Conservation (phyloP, 1,284 basidiomycete species). For the Ustilago shanxiensis region DNA sequence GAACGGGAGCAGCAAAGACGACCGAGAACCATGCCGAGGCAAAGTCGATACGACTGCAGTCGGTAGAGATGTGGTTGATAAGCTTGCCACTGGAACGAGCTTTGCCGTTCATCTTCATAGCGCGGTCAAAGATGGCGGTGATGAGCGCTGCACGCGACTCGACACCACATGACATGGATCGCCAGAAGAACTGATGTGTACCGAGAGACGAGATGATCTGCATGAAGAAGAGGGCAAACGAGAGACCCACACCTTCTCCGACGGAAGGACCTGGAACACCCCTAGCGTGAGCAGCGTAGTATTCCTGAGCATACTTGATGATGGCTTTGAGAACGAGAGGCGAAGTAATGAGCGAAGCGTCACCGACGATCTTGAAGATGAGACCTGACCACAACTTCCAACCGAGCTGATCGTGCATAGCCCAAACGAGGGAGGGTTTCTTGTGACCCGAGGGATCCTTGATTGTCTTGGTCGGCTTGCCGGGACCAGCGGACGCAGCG, state of each 20-base stretch:
- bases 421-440: conserved; percentile 78
- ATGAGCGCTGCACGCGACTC: conserved; percentile 88
- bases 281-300: conserved; percentile 36
- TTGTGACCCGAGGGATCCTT: conserved; percentile 55
- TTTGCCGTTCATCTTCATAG: conserved; percentile 82
- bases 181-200: conserved; percentile 85
- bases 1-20: conserved; percentile 78
- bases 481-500: conserved; percentile 22
- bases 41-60: conserved; percentile 91
- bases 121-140: conserved; percentile 85
- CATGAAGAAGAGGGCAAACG: conserved; percentile 76
- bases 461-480: conserved; percentile 30
- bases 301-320: conserved; percentile 56
- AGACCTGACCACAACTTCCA: conserved; percentile 87
- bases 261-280: conserved; percentile 37
- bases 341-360: conserved; percentile 62
- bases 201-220: conserved; percentile 79
- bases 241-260: conserved; percentile 62
- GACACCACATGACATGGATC: conserved; percentile 73
- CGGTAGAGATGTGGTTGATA: conserved; percentile 93
- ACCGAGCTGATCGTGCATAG: conserved; percentile 84
- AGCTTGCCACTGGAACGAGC: conserved; percentile 86
- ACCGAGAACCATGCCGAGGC: conserved; percentile 83
- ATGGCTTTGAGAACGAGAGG: conserved; percentile 64
- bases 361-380: conserved; percentile 74